phyloP scores from a whole-genome alignment of 2,329 filamentous ascomycete species.

The Mariannaea elegans region DNA sequence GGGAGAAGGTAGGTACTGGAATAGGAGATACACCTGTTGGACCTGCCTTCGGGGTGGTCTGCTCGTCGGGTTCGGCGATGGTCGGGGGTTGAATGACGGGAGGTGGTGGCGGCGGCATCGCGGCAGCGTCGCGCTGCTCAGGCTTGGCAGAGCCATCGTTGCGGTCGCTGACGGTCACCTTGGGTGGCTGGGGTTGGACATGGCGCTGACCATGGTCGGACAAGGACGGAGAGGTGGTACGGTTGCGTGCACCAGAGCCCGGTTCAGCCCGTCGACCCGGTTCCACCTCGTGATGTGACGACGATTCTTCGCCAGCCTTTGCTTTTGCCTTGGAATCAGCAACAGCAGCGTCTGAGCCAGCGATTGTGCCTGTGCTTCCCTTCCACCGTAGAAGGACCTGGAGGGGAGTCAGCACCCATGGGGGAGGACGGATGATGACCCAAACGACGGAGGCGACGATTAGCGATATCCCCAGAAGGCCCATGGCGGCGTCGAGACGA shows the following conservation, averaged over 20 bases:
- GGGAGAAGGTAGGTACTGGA: constrained; percentile 57
- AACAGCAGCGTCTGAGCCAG: constrained; percentile 20
- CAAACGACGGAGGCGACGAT: constrained; percentile 68
- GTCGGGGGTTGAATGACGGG: constrained; percentile 39
- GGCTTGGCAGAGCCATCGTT: constrained; percentile 8
- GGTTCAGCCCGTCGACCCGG: constrained; percentile 37
- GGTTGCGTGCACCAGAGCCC: constrained; percentile 26
- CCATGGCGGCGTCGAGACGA: constrained; percentile 52
- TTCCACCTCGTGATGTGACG: constrained; percentile 37
- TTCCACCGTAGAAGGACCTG: constrained; percentile 40
- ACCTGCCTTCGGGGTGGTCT: constrained; percentile 62
- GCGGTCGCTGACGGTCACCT: constrained; percentile 13
- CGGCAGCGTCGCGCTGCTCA: constrained; percentile 40
- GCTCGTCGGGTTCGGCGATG: constrained; percentile 46
- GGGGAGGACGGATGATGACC: constrained; percentile 62
- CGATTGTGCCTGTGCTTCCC: constrained; percentile 15
- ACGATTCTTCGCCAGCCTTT: constrained; percentile 7
- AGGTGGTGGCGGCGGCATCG: constrained; percentile 51
- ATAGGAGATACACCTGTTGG: constrained; percentile 36
- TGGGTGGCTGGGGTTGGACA: constrained; percentile 5
- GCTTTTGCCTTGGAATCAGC: constrained; percentile 17
- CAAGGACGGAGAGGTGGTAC: constrained; percentile 30
- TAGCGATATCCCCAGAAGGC: constrained; percentile 67
- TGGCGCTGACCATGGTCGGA: constrained; percentile 23
- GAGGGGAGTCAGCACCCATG: constrained; percentile 50